Percentiles rank a stretch among this genome's conserved stretches.
Conservation (phyloP, 306 rosid genomes). For the Canavalia ensiformis region DNA sequence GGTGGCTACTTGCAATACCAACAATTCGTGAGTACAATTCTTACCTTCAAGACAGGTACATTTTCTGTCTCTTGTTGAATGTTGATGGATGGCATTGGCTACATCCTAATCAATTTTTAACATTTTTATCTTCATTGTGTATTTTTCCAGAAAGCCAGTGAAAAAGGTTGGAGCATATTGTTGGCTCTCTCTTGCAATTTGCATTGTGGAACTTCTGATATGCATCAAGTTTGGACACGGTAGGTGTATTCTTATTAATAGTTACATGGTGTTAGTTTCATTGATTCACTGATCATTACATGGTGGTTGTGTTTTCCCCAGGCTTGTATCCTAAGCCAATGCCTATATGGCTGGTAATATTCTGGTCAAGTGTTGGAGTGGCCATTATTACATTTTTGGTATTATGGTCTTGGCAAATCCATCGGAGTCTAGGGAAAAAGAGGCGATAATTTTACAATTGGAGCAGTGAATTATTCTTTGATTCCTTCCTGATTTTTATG, state of each 20-base stretch:
- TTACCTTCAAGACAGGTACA: conserved; percentile 95
- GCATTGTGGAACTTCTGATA: conserved; percentile 95
- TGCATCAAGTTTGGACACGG: conserved; percentile 98
- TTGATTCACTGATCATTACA: background rate
- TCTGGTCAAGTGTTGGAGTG: conserved; percentile 74
- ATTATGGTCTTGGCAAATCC: conserved; percentile 88
- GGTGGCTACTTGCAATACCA: conserved; percentile 99
- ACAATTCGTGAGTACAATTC: conserved; percentile 97
- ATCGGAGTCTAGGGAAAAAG: conserved; percentile 71
- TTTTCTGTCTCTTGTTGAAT: conserved; percentile 49
- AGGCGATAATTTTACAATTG: conserved; percentile 59
- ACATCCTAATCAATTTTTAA: background rate
- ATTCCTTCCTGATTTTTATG: conserved; percentile 65
- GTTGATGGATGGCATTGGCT: background rate
- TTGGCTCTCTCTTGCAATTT: conserved; percentile 98
- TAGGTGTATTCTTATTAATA: conserved; percentile 31
- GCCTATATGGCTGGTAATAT: conserved; percentile 85
- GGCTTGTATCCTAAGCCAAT: conserved; percentile 91
- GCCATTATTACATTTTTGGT: conserved; percentile 62
- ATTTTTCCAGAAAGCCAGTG: conserved; percentile 75
- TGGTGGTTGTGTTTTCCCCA: conserved; percentile 47
- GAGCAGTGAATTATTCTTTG: conserved; percentile 65
- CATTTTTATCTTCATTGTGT: conserved; percentile 31
- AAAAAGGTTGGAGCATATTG: conserved; percentile 98
- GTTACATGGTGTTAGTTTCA: no score